Conservation (phyloP, 768 basidiomycete genomes). For the Macrolepiota albuminosa region DNA sequence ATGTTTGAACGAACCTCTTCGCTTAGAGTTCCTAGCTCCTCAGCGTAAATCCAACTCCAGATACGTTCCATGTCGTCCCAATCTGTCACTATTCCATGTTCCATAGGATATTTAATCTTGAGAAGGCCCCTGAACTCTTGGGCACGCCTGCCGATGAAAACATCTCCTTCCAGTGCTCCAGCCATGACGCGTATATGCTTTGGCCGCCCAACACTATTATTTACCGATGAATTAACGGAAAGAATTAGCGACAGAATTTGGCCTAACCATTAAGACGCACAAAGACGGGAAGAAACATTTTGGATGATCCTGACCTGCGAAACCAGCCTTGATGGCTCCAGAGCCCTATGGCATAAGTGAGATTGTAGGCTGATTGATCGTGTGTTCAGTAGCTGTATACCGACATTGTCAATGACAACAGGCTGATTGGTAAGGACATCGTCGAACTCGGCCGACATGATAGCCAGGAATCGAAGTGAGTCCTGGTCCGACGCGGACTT, state of each 20-base stretch:
- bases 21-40: conserved; percentile 91
- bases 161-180: conserved; percentile 92
- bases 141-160: conserved; percentile 92
- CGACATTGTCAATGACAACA: conserved; percentile 96
- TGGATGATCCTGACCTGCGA: conserved; percentile 97
- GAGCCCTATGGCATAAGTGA: conserved; percentile 64
- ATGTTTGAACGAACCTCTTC: conserved; percentile 71
- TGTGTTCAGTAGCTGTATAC: conserved; percentile 23
- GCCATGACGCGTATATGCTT: conserved; percentile 99
- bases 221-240: conserved; percentile 20
- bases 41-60: conserved; percentile 97
- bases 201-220: conserved; percentile 82
- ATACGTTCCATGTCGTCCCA: conserved; percentile 99
- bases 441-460: conserved; percentile 84
- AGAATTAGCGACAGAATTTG: conserved; percentile 19
- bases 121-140: conserved; percentile 94
- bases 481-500: conserved; percentile 11
- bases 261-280: conserved; percentile 57
- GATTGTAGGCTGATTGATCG: conserved; percentile 18
- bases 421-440: conserved; percentile 97
- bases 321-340: conserved; percentile 97
- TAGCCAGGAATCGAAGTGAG: conserved; percentile 8
- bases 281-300: conserved; percentile 99
- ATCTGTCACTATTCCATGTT: conserved; percentile 97
- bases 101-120: conserved; percentile 99